Conservation (phyloP, 306 rosid genomes). For the Ormosia emarginata region DNA sequence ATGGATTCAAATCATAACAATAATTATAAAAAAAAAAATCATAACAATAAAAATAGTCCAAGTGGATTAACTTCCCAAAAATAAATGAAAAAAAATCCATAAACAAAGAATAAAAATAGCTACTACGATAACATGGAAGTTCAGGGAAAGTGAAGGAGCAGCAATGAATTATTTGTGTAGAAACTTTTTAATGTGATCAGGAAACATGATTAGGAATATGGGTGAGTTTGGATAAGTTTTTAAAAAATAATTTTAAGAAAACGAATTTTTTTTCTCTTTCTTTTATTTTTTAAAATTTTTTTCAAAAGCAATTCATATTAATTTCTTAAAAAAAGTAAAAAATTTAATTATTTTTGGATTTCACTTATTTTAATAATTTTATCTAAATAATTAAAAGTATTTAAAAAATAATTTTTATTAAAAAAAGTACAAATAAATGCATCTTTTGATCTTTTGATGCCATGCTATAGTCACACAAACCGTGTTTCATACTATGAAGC, state of each 20-base stretch:
- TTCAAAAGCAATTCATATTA: too few species aligned
- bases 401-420: too few species aligned
- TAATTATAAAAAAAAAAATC: not conserved
- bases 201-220: not conserved
- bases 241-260: too few species aligned
- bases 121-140: not conserved
- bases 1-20: not conserved
- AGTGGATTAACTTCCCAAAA: not conserved
- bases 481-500: not conserved
- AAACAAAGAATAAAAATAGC: not conserved
- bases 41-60: not conserved
- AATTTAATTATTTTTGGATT: too few species aligned
- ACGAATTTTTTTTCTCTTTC: too few species aligned
- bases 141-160: not conserved
- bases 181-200: not conserved
- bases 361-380: too few species aligned
- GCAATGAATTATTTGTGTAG: not conserved
- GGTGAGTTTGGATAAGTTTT: too few species aligned
- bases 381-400: too few species aligned
- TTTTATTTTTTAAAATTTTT: too few species aligned
- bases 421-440: too few species aligned
- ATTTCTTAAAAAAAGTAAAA: too few species aligned
- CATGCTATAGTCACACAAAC: not conserved
- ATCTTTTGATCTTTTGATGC: not conserved
- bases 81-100: not conserved